Evolutionary conservation across 2,329 filamentous ascomycete genomes (phyloP).

Genomic region (Meredithiella fracta): DNA sequence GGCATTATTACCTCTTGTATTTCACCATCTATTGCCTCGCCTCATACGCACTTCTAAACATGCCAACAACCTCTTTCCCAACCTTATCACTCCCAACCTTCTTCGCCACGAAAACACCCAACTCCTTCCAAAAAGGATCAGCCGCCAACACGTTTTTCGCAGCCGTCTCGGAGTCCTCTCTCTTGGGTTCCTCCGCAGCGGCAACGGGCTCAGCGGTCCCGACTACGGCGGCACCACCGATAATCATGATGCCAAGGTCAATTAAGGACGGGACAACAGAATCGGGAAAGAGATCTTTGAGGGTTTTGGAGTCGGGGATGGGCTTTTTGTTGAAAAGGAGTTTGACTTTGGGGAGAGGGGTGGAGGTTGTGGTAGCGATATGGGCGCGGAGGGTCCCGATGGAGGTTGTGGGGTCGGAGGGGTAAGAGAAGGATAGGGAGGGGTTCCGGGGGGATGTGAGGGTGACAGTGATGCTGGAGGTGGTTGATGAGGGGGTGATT

Average conservation of each 20-base stretch:
- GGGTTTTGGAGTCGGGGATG: conserved; percentile 57
- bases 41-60: conserved; percentile 61
- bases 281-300: too few relatives aligned
- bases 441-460: conserved; percentile 68
- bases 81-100: conserved; percentile 53
- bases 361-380: conserved; percentile 45
- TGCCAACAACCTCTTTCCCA: conserved; percentile 44
- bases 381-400: conserved; percentile 62
- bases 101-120: conserved; percentile 65
- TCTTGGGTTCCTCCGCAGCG: conserved; percentile 17
- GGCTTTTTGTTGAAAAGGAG: conserved; percentile 80
- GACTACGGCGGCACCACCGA: conserved; percentile 46
- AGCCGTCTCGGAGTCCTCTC: conserved; percentile 22
- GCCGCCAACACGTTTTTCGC: conserved; percentile 44
- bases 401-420: conserved; percentile 48
- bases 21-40: conserved; percentile 26
- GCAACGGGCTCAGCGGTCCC: conserved; percentile 20
- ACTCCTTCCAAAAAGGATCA: conserved; percentile 71
- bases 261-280: too few relatives aligned
- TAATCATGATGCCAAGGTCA: conserved; percentile 81
- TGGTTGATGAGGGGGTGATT: conserved; percentile 13
- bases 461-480: conserved; percentile 31
- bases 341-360: conserved; percentile 66
- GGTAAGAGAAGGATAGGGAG: conserved; percentile 49
- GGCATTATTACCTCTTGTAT: neutral